A percentile compares a stretch with the other conserved stretches of the same genome.
Evolutionary conservation across 352 stramenopile genomes (phyloP).

Genomic region (Phytopythium delawarense): DNA sequence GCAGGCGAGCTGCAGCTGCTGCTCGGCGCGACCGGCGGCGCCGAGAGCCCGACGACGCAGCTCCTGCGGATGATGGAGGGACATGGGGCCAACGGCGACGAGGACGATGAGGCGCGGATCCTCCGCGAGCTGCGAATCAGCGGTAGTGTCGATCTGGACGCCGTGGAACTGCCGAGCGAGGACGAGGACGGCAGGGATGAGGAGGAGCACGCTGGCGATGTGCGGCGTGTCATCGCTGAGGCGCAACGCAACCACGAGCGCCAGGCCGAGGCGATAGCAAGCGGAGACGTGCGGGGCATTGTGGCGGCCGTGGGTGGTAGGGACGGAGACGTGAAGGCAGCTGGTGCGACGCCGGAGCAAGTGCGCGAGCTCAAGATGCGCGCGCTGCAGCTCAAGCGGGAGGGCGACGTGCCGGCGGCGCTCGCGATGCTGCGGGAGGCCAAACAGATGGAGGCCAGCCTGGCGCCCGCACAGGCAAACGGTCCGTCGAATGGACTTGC

Average conservation of each 20-base stretch:
- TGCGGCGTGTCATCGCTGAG: slow-evolving; percentile 29
- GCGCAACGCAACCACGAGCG: slow-evolving; percentile 24
- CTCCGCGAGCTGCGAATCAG: slow-evolving; percentile 42
- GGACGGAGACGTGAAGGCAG: not conserved
- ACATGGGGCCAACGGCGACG: slow-evolving; percentile 16
- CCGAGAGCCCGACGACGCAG: slow-evolving; percentile 46
- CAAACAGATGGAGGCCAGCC: slow-evolving; percentile 43
- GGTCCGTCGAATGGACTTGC: not conserved
- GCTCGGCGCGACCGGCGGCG: slow-evolving; percentile 20
- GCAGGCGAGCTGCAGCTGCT: slow-evolving; percentile 60
- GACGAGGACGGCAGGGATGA: slow-evolving; percentile 19
- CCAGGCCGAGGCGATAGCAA: slow-evolving; percentile 13
- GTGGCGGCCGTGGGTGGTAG: too few species aligned
- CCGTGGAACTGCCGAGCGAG: slow-evolving; percentile 17
- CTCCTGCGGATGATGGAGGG: slow-evolving; percentile 27
- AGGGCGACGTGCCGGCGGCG: slow-evolving; percentile 44
- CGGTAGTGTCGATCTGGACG: slow-evolving; percentile 19
- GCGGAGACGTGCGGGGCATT: not conserved
- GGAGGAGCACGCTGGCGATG: slow-evolving; percentile 29
- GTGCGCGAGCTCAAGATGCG: slow-evolving; percentile 50
- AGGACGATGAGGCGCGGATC: slow-evolving; percentile 64
- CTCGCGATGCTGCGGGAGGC: slow-evolving; percentile 57
- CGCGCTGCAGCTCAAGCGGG: slow-evolving; percentile 50
- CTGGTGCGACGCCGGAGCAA: slow-evolving; percentile 1
- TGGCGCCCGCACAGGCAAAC: not conserved